Conservation (phyloP, 768 basidiomycete genomes). For the Termitomyces eurrhizus region DNA sequence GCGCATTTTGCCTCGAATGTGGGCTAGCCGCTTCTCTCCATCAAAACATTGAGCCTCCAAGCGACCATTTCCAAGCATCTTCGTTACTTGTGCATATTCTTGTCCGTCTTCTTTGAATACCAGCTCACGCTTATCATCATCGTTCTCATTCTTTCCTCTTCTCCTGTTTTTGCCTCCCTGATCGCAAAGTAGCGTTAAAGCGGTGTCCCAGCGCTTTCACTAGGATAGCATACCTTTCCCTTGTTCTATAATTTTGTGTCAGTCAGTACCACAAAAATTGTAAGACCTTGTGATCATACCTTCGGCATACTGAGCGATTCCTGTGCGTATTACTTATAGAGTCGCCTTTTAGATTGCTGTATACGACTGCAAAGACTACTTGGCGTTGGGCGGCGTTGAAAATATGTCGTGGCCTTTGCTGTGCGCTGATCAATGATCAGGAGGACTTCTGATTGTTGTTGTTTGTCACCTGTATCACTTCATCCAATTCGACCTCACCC, state of each 20-base stretch:
- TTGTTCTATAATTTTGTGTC: slow-evolving; percentile 49
- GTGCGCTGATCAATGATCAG: not conserved
- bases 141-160: slow-evolving; percentile 99
- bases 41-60: slow-evolving; percentile 97
- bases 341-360: slow-evolving; percentile 8
- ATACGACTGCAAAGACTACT: slow-evolving; percentile 10
- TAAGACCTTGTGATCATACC: slow-evolving; percentile 26
- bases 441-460: not conserved
- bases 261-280: slow-evolving; percentile 15
- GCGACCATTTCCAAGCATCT: slow-evolving; percentile 98
- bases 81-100: slow-evolving; percentile 96
- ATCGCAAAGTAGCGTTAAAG: not conserved
- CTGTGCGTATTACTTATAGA: slow-evolving; percentile 8
- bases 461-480: too few species aligned
- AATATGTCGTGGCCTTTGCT: slow-evolving; percentile 1
- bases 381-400: slow-evolving; percentile 1
- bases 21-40: slow-evolving; percentile 95
- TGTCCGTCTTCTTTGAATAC: slow-evolving; percentile 99
- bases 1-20: slow-evolving; percentile 98
- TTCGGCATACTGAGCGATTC: slow-evolving; percentile 42
- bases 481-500: too few species aligned
- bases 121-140: slow-evolving; percentile 96
- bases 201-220: too few species aligned
- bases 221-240: slow-evolving; percentile 54
- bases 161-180: slow-evolving; percentile 99